Conservation (phyloP, 768 basidiomycete species). For the Lactarius hatsudake region DNA sequence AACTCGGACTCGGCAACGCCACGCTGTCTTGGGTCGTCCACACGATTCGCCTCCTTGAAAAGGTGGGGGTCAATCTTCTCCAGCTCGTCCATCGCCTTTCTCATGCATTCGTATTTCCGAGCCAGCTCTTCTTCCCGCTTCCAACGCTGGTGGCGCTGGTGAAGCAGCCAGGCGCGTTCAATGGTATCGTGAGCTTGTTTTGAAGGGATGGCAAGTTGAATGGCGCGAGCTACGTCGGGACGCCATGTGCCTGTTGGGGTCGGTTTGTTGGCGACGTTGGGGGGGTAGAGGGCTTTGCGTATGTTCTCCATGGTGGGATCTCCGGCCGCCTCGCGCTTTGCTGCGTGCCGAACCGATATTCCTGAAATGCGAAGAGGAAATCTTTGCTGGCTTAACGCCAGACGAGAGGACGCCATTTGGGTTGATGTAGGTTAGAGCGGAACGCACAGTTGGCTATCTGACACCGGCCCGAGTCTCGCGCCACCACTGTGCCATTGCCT, state of each 20-base stretch:
- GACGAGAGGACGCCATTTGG: constrained; percentile 43
- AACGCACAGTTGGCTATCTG: background rate
- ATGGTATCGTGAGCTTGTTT: constrained; percentile 90
- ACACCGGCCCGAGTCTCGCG: constrained; percentile 15
- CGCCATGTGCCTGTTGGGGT: constrained; percentile 84
- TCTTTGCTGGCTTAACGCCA: constrained; percentile 36
- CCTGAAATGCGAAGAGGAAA: constrained; percentile 37
- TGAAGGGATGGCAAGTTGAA: constrained; percentile 84
- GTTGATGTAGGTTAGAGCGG: constrained; percentile 1
- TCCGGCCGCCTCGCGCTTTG: constrained; percentile 39
- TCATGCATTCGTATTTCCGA: constrained; percentile 81
- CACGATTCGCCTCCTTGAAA: constrained; percentile 69
- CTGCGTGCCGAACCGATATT: constrained; percentile 40
- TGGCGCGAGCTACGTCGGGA: constrained; percentile 68
- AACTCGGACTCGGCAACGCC: constrained; percentile 54
- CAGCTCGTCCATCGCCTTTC: constrained; percentile 80
- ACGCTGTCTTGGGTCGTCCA: constrained; percentile 69
- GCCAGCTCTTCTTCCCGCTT: constrained; percentile 63
- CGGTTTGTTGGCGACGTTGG: constrained; percentile 64
- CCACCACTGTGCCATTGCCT: constrained; percentile 1
- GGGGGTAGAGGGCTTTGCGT: constrained; percentile 77
- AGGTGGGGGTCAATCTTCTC: constrained; percentile 51
- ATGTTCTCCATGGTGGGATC: constrained; percentile 73
- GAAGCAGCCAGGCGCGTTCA: constrained; percentile 84
- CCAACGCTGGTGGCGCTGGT: constrained; percentile 71